Evolutionary conservation across 768 basidiomycete genomes (phyloP).

Genomic region (Suillus subluteus): DNA sequence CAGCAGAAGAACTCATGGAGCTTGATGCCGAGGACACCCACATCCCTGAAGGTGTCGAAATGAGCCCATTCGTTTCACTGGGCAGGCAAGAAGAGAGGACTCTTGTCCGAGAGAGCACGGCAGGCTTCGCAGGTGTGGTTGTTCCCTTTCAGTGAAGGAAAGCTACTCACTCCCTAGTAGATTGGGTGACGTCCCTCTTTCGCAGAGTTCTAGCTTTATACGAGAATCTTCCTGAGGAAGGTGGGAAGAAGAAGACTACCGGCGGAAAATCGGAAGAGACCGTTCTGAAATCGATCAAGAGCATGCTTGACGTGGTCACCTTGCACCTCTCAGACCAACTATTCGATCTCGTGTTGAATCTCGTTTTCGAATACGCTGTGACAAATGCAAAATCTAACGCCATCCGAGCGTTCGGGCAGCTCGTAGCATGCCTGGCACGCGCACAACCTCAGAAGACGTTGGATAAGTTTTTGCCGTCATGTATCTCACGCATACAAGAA

Average conservation of each 20-base stretch:
- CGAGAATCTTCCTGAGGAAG: constrained; percentile 94
- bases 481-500: constrained; percentile 73
- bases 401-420: constrained; percentile 87
- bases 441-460: constrained; percentile 77
- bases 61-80: constrained; percentile 39
- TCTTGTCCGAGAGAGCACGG: constrained; percentile 76
- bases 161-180: constrained; percentile 38
- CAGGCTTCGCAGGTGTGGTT: constrained; percentile 69
- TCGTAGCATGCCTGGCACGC: constrained; percentile 83
- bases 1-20: constrained; percentile 58
- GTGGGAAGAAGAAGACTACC: constrained; percentile 82
- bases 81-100: constrained; percentile 71
- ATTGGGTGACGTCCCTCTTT: constrained; percentile 81
- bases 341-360: constrained; percentile 83
- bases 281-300: constrained; percentile 78
- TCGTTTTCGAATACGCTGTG: constrained; percentile 87
- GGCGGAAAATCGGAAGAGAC: constrained; percentile 83
- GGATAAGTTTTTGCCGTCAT: constrained; percentile 79
- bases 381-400: constrained; percentile 89
- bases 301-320: constrained; percentile 81
- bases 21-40: constrained; percentile 48
- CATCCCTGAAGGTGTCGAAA: constrained; percentile 54
- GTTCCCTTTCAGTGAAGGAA: not conserved
- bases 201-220: constrained; percentile 80
- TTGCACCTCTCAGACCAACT: constrained; percentile 64